These are phyloP conservation scores for Pelargonium fulgidum DNA, from an alignment of 441 rosid genomes.

Conservation along the genomic window DNA sequence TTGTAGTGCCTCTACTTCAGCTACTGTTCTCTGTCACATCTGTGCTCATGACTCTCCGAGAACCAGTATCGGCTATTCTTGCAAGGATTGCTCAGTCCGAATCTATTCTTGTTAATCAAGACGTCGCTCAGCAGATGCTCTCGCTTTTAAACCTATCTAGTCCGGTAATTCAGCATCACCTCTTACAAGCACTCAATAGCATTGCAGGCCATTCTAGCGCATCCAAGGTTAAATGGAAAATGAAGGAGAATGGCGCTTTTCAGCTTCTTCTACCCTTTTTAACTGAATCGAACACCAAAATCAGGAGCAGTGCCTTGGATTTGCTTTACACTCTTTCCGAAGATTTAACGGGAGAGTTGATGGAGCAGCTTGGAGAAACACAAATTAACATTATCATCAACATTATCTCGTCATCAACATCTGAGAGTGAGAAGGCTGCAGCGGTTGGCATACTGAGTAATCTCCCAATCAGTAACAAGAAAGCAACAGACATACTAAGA, in stretches of 20 bases:
- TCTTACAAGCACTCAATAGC: slow-evolving; percentile 54
- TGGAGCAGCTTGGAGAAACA: slow-evolving; percentile 49
- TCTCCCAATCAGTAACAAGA: slow-evolving; percentile 40
- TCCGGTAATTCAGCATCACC: slow-evolving; percentile 48
- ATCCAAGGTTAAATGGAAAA: slow-evolving; percentile 42
- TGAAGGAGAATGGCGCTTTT: slow-evolving; percentile 59
- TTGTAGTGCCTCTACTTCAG: slow-evolving; percentile 49
- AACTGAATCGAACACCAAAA: slow-evolving; percentile 33
- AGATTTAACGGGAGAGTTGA: slow-evolving; percentile 40
- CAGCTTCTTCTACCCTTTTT: slow-evolving; percentile 61
- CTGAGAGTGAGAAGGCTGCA: slow-evolving; percentile 41
- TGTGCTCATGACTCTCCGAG: slow-evolving; percentile 70
- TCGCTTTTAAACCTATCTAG: slow-evolving; percentile 59
- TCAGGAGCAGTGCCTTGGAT: slow-evolving; percentile 44
- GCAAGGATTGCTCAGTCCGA: slow-evolving; percentile 57
- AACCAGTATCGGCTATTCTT: slow-evolving; percentile 67
- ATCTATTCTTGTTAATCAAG: slow-evolving; percentile 43
- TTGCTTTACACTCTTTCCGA: slow-evolving; percentile 46
- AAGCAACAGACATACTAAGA: slow-evolving; percentile 39
- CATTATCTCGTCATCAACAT: slow-evolving; percentile 32
- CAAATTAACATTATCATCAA: slow-evolving; percentile 31
- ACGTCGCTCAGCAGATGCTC: slow-evolving; percentile 68
- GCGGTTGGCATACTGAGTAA: slow-evolving; percentile 55
- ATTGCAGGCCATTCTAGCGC: slow-evolving; percentile 49
- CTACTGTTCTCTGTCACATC: slow-evolving; percentile 71